These are phyloP conservation scores for Chenopodium album DNA, from an alignment of 148 eudicot genomes.

Conservation along the genomic window DNA sequence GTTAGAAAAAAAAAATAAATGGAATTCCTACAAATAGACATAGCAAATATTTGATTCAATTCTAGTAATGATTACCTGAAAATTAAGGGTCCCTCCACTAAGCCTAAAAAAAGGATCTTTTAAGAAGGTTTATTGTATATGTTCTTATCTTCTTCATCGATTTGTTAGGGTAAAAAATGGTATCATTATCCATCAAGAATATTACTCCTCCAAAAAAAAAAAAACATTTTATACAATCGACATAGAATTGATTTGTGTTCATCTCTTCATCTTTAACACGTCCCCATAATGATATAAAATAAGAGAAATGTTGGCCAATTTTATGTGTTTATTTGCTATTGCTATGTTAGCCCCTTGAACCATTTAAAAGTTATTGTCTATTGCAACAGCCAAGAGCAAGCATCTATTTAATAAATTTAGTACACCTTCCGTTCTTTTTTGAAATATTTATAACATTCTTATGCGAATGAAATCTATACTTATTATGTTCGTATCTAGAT, in stretches of 20 bases:
- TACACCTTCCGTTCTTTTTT: no score
- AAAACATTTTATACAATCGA: background rate
- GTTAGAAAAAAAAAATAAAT: background rate
- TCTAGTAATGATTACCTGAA: conserved; percentile 10
- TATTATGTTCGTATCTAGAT: no score
- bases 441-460: no score
- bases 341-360: no score
- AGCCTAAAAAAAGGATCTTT: background rate
- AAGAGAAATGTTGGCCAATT: no score
- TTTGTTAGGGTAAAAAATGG: conserved; percentile 1
- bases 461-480: no score
- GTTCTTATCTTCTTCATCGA: conserved; percentile 10
- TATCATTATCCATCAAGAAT: conserved; percentile 11
- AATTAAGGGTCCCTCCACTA: conserved; percentile 13
- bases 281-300: no score
- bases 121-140: conserved; percentile 5
- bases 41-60: background rate
- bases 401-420: no score
- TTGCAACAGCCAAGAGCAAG: no score
- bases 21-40: conserved; percentile 2
- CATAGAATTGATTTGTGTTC: background rate
- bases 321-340: no score
- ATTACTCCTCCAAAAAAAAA: background rate
- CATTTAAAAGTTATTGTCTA: no score
- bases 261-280: background rate